phyloP scores from a whole-genome alignment of 371 early-diverging fungal species.

The Dichotomocladium elegans region DNA sequence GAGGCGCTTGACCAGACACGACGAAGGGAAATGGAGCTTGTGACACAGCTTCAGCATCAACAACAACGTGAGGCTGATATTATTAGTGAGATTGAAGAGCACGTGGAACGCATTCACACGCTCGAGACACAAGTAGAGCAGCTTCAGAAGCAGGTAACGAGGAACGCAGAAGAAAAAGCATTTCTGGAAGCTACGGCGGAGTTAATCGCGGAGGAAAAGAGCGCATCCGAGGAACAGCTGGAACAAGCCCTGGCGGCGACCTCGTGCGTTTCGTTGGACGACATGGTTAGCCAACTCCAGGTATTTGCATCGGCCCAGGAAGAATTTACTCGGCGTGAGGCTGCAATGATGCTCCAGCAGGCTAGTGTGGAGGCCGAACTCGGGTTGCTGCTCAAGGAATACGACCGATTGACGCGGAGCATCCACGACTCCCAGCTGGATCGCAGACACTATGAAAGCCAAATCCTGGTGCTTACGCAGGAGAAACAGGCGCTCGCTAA shows the following conservation, averaged over 20 bases:
- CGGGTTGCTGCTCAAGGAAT: conserved; percentile 40
- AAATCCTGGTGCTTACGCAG: conserved; percentile 14
- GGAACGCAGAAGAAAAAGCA: too few relatives aligned
- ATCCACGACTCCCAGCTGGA: conserved; percentile 43
- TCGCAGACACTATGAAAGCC: conserved; percentile 27
- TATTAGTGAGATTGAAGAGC: too few relatives aligned
- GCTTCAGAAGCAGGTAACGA: too few relatives aligned
- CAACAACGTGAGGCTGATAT: too few relatives aligned
- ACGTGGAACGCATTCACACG: too few relatives aligned
- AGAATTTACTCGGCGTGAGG: conserved; percentile 30
- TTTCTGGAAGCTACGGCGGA: too few relatives aligned
- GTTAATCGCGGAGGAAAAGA: too few relatives aligned
- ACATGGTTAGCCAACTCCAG: background rate
- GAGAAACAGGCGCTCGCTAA: conserved; percentile 26
- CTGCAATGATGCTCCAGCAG: conserved; percentile 27
- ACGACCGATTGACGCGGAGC: conserved; percentile 46
- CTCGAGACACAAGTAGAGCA: too few relatives aligned
- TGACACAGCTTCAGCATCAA: too few relatives aligned
- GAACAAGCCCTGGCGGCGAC: background rate
- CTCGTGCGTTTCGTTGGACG: background rate
- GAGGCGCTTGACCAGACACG: too few relatives aligned
- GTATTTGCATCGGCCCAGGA: conserved; percentile 17
- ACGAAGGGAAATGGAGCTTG: too few relatives aligned
- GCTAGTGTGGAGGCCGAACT: conserved; percentile 40
- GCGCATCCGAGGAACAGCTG: background rate